Percentiles rank a stretch among this genome's conserved stretches.
Evolutionary conservation across 1,284 basidiomycete genomes (phyloP).

Genomic region (Lignosus rhinocerotis): DNA sequence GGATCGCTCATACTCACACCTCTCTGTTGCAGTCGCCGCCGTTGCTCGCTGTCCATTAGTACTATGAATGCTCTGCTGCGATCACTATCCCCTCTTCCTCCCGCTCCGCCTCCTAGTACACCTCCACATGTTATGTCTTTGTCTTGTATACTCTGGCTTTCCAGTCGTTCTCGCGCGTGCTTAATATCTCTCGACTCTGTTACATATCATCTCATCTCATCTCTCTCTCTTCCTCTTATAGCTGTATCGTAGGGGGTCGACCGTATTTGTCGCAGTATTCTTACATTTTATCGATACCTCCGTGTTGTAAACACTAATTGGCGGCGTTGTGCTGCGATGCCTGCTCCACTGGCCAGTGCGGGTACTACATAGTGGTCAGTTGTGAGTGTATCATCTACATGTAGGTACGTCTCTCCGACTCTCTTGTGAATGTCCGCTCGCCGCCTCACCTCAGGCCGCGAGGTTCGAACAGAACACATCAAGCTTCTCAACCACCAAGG

Average conservation of each 20-base stretch:
- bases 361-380: no score
- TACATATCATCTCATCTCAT: not conserved
- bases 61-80: not conserved
- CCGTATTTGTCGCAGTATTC: constrained; percentile 6
- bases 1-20: not conserved
- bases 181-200: not conserved
- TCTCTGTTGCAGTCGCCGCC: not conserved
- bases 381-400: no score
- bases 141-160: constrained; percentile 9
- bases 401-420: not conserved
- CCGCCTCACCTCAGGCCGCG: not conserved
- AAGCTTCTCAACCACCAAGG: not conserved
- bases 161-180: constrained; percentile 4
- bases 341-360: no score
- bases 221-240: not conserved
- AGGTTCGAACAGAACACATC: not conserved
- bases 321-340: not conserved
- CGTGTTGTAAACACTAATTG: constrained; percentile 7
- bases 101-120: not conserved
- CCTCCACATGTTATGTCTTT: not conserved
- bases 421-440: not conserved
- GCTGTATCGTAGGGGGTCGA: constrained; percentile 8
- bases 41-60: constrained; percentile 4
- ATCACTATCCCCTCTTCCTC: not conserved
- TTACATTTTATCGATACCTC: constrained; percentile 5